Conservation (phyloP, 768 basidiomycete species). For the Hysterangium stoloniferum region DNA sequence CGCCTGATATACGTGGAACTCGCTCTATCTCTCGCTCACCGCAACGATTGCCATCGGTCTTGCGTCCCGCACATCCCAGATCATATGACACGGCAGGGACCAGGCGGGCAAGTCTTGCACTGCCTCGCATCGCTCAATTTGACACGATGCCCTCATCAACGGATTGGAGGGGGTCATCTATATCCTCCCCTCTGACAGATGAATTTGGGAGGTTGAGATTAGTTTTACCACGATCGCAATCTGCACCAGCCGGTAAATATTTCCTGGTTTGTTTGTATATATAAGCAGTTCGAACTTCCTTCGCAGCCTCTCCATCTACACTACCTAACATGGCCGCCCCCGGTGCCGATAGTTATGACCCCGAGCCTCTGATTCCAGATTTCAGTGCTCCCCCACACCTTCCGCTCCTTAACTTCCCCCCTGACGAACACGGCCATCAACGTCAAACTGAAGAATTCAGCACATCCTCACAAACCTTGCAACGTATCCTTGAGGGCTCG, state of each 20-base stretch:
- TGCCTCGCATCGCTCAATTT: neutral
- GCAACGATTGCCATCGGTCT: neutral
- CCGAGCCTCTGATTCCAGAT: too few species aligned
- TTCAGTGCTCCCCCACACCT: too few species aligned
- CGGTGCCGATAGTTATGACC: too few species aligned
- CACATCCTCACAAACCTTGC: too few species aligned
- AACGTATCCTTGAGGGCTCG: too few species aligned
- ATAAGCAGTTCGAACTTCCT: neutral
- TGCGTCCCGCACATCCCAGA: slow-evolving; percentile 3
- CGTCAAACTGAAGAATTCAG: too few species aligned
- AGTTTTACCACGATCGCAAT: neutral
- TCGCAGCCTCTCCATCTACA: neutral
- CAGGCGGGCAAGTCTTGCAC: neutral
- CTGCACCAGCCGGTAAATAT: neutral
- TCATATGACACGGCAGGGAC: neutral
- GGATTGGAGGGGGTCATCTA: neutral
- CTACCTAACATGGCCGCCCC: too few species aligned
- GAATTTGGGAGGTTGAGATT: neutral
- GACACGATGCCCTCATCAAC: neutral
- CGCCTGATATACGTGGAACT: neutral
- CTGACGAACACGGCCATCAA: too few species aligned
- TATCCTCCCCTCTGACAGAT: neutral
- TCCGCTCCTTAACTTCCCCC: too few species aligned
- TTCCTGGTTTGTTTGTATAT: neutral
- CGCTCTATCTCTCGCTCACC: neutral